Evolutionary conservation across 352 stramenopile genomes (phyloP), one percentile per base, ranked within the genome.

Genomic region (Globisporangium canariense): DNA sequence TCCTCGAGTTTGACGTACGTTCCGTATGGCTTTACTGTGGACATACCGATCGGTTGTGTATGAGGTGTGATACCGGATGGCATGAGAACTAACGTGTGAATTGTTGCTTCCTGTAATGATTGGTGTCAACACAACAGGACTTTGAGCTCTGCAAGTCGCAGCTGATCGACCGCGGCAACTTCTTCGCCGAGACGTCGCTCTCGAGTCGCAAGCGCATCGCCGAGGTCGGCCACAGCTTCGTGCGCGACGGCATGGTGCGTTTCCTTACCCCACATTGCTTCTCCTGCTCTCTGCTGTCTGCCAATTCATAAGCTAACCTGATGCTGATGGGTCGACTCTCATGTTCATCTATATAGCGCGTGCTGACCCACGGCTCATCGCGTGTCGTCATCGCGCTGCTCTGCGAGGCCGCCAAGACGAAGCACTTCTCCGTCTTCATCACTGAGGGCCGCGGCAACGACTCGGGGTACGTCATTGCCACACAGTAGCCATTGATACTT

Each of bases 341-440:
- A 13, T n/a, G 14, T 46, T n/a, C 13, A 0, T n/a, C 3, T 46
- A 14, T 46, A 46, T 40, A 91, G 82, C 85, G 82, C 56, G 92
- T 99, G 22, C 66, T 99, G 47, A 98, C 93, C 2, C 96, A 98
- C 75, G 97, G 97, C 41, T 90, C 88, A 63, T 97, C 86, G 55
- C 81, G 91, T 10, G 96, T 98, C 0, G 96, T 98, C 6, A 93
- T 96, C 41, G 83, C 83, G 18, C 71, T 99, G 53, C 72, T 99
- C 34, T 69, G 91, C 20, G 81, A 97, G 70, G 96, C 96, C 6
- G 92, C 92, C 14, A 88, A 97, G 63, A 94, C 79, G 38, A 96
- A 97, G 62, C 84, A 98, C 60, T 99, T 99, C 73, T 91, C 83
- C 9, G 88, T 99, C 4, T 87, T 98, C 51, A 83, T 98, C 45